These are phyloP conservation scores for Balamuthia mandrillaris DNA, from an alignment of 208 protist genomes.

Conservation along the genomic window DNA sequence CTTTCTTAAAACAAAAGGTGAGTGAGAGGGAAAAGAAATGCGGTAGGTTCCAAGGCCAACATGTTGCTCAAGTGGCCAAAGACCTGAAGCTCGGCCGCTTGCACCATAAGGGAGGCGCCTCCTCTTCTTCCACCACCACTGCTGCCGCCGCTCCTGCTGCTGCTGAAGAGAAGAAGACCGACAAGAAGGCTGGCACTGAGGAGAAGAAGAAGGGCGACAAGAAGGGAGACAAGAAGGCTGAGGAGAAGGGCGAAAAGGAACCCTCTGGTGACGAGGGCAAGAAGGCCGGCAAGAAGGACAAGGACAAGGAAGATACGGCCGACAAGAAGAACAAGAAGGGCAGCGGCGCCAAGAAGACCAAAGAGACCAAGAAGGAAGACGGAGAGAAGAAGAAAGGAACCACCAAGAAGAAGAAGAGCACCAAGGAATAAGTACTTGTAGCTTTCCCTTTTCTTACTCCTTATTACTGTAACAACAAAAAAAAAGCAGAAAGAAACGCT, in stretches of 20 bases:
- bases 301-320: slow-evolving; percentile 18
- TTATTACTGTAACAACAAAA: no score
- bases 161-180: not conserved
- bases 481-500: no score
- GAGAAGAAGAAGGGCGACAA: not conserved
- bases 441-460: not conserved
- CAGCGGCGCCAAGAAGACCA: not conserved
- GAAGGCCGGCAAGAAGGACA: not conserved
- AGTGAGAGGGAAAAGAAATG: slow-evolving; percentile 21
- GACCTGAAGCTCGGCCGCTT: slow-evolving; percentile 28
- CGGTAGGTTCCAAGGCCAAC: slow-evolving; percentile 41
- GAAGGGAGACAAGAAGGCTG: not conserved
- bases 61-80: slow-evolving; percentile 25
- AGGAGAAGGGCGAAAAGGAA: not conserved
- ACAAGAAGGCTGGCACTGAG: not conserved
- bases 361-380: not conserved
- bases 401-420: not conserved
- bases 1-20: no score
- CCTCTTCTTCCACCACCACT: no score
- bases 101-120: no score
- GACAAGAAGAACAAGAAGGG: not conserved
- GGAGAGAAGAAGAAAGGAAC: not conserved
- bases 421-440: slow-evolving; percentile 3
- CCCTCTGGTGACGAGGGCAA: not conserved
- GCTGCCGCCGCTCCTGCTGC: no score